Evolutionary conservation across 768 basidiomycete species (phyloP), one percentile per base, ranked within the genome.

Genomic region (Suillus placidus): DNA sequence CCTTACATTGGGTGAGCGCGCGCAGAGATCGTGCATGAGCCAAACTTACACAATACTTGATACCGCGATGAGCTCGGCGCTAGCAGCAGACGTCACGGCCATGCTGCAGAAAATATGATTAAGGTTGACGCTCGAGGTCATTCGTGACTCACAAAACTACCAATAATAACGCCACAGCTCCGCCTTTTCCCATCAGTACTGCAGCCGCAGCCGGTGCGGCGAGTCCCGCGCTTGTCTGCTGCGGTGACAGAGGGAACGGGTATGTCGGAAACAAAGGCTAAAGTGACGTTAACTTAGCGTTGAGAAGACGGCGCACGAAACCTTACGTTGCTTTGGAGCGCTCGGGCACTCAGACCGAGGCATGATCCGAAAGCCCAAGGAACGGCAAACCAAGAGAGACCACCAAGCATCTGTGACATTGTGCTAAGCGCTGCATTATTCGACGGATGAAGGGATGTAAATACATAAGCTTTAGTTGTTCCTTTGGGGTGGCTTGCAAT

Each of bases 221-320:
- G 2, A 77, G 68, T 23, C 77, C 77, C 2, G 72, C 71, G 64
- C 62, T 68, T 16, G 51, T 55, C 38, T 67, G 65, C n/a, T 68
- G 32, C 14, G 66, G 54, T 35, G 67, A 61, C n/a, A 68, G 45
- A 18, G 55, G 40, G 30, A 34, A 43, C 5, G 67, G 62, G 40
- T 78, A 82, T 3, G 81, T 81, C 13, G 80, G 81, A 66, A 81
- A 82, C 38, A 69, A 70, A 14, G 80, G 77, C 76, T 78, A 60
- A 37, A 58, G 23, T 32, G 6, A 40, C 58, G 26, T 38, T 35
- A 52, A 38, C 40, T 60, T 12, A 43, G 67, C 57, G 49, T 35
- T n/a, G n/a, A 45, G 16, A 26, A 42, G 12, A 18, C 26, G 40
- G 12, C 5, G 6, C 26, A 30, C 23, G 32, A 37, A 58, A 60